phyloP scores from a whole-genome alignment of 495 filamentous ascomycete species.

The Monascus purpureus region DNA sequence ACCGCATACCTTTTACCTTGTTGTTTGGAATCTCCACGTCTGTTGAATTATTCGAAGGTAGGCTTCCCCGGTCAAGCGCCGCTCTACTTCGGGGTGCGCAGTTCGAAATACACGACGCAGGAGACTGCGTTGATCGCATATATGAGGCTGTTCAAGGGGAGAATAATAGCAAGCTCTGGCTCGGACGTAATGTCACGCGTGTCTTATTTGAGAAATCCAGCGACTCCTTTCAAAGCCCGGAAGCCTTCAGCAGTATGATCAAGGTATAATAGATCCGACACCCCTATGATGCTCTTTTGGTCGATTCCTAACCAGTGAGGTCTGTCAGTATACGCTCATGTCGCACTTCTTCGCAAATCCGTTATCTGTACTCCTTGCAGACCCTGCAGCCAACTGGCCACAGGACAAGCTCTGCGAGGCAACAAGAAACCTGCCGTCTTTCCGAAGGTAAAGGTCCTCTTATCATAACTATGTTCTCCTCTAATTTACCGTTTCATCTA shows the following conservation, averaged over 20 bases:
- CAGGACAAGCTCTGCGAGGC: conserved; percentile 55
- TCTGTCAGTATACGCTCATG: conserved; percentile 75
- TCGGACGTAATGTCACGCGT: conserved; percentile 53
- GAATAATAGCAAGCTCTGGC: conserved; percentile 37
- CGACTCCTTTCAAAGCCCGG: conserved; percentile 78
- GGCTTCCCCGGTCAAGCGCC: conserved; percentile 62
- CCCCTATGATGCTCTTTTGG: no score
- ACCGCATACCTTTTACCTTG: conserved; percentile 80
- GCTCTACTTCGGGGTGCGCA: conserved; percentile 57
- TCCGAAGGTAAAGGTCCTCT: conserved; percentile 38
- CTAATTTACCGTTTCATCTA: conserved; percentile 12
- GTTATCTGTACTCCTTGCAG: conserved; percentile 49
- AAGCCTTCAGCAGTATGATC: conserved; percentile 60
- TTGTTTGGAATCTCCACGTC: conserved; percentile 87
- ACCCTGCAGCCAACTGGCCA: conserved; percentile 16
- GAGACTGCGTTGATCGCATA: conserved; percentile 62
- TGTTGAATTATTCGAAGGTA: conserved; percentile 73
- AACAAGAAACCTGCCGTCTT: conserved; percentile 66
- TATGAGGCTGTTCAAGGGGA: conserved; percentile 55
- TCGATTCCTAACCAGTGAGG: no score
- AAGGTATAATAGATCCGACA: conserved; percentile 47
- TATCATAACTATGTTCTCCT: neutral
- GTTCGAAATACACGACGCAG: conserved; percentile 71
- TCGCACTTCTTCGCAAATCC: conserved; percentile 90
- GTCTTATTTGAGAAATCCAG: conserved; percentile 61